Evolutionary conservation across 2,329 filamentous ascomycete species (phyloP).

Genomic region (Claviceps maximensis): DNA sequence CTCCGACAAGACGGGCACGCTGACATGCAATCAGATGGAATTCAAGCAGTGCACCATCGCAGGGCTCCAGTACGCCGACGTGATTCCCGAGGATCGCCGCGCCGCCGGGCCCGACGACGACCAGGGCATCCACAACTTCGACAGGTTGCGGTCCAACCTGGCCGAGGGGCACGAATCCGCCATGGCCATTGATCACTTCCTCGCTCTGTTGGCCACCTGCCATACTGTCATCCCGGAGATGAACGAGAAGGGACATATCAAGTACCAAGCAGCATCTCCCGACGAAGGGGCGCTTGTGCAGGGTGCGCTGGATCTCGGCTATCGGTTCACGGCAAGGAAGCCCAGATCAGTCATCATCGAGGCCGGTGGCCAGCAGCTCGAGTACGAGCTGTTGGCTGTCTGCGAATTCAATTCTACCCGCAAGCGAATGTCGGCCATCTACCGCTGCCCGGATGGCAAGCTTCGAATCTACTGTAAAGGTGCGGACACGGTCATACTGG

Average conservation of each 20-base stretch:
- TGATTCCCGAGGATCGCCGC: slow-evolving; percentile 79
- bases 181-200: slow-evolving; percentile 59
- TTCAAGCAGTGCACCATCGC: slow-evolving; percentile 91
- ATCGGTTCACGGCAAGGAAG: slow-evolving; percentile 82
- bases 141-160: slow-evolving; percentile 57
- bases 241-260: slow-evolving; percentile 70
- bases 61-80: slow-evolving; percentile 86
- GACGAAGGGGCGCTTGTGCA: slow-evolving; percentile 96
- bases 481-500: slow-evolving; percentile 92
- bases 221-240: slow-evolving; percentile 95
- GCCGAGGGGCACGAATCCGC: slow-evolving; percentile 37
- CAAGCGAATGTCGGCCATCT: slow-evolving; percentile 97
- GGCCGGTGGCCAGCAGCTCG: slow-evolving; percentile 54
- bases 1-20: slow-evolving; percentile 91
- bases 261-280: slow-evolving; percentile 94
- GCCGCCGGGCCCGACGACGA: slow-evolving; percentile 71
- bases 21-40: slow-evolving; percentile 99
- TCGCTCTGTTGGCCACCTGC: slow-evolving; percentile 75
- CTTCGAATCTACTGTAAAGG: slow-evolving; percentile 91
- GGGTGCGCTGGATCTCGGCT: slow-evolving; percentile 73
- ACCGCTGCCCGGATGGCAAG: slow-evolving; percentile 90
- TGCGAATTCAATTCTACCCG: slow-evolving; percentile 93
- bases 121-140: slow-evolving; percentile 74
- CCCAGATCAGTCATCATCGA: slow-evolving; percentile 78
- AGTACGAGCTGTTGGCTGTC: slow-evolving; percentile 90